Evolutionary conservation across 176 grass and related monocot genomes (phyloP).

Genomic region (Sorghum bicolor): Sorghum_bicolor_NCBIv3 NC_012876.2:58198001-58198500

Average conservation of each 20-base stretch:
- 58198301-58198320: constrained; percentile 71
- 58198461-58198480: constrained; percentile 81
- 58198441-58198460: constrained; percentile 72
- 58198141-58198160: constrained; percentile 73
- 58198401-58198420: constrained; percentile 74
- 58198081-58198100: constrained; percentile 77
- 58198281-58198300: constrained; percentile 78
- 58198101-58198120: constrained; percentile 65
- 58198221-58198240: not conserved
- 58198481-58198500: constrained; percentile 61
- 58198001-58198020: constrained; percentile 77
- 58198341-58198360: constrained; percentile 57
- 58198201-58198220: not conserved
- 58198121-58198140: constrained; percentile 72
- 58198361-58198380: constrained; percentile 58
- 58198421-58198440: constrained; percentile 46
- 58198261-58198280: constrained; percentile 4
- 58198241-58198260: not conserved
- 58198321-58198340: constrained; percentile 63
- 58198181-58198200: not conserved
- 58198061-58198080: constrained; percentile 61
- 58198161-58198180: constrained; percentile 79
- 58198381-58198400: constrained; percentile 76
- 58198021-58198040: constrained; percentile 32
- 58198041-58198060: constrained; percentile 7